These are phyloP conservation scores for Chlorella sp. DNA, from an alignment of 139 green algal species.

Conservation along the genomic window DNA sequence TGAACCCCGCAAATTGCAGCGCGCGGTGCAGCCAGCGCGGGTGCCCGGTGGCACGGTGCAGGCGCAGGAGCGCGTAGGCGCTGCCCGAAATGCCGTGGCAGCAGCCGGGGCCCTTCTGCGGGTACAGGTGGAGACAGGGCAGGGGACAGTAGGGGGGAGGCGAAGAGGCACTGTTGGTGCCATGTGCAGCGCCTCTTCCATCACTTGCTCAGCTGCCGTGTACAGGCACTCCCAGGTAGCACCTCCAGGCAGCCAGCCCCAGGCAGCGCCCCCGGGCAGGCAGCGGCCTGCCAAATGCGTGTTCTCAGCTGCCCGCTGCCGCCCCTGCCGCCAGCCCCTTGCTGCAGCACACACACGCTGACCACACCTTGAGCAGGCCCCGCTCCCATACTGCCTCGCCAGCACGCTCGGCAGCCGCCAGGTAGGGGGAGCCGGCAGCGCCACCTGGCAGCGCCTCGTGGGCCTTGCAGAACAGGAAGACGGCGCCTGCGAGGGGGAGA, in stretches of 20 bases:
- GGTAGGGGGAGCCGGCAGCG: background rate
- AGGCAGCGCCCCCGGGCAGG: background rate
- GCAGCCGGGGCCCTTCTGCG: constrained; percentile 55
- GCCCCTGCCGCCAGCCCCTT: no score
- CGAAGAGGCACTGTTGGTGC: background rate
- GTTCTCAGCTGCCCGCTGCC: no score
- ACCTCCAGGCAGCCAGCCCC: background rate
- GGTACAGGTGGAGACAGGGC: background rate
- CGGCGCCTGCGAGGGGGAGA: constrained; percentile 15
- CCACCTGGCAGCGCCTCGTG: constrained; percentile 11
- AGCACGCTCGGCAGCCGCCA: constrained; percentile 51
- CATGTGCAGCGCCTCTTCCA: background rate
- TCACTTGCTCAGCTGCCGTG: background rate
- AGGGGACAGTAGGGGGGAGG: background rate
- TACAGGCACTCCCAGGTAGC: background rate
- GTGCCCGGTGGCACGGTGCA: constrained; percentile 56
- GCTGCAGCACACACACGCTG: background rate
- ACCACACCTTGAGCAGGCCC: constrained; percentile 68
- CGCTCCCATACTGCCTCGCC: constrained; percentile 63
- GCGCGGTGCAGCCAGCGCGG: constrained; percentile 46
- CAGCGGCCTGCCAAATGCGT: no score
- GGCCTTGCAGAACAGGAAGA: constrained; percentile 55
- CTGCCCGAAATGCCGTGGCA: constrained; percentile 77
- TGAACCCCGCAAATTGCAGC: constrained; percentile 59
- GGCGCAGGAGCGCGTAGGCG: constrained; percentile 65